Conservation (phyloP, 2,329 filamentous ascomycete genomes). For the Penicillium vulpinum region DNA sequence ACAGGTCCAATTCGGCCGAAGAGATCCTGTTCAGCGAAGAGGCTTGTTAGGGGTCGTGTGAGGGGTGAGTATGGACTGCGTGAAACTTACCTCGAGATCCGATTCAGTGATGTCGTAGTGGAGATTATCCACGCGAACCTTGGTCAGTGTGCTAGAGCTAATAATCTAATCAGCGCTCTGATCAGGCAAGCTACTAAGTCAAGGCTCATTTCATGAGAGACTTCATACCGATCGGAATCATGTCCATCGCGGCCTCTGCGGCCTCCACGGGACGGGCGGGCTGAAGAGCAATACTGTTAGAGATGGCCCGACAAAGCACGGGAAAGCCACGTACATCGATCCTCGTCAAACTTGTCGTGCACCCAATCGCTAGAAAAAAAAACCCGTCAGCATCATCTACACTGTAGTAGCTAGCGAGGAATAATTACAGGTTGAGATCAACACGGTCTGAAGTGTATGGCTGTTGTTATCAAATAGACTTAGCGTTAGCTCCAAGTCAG, state of each 20-base stretch:
- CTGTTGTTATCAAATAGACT: constrained; percentile 42
- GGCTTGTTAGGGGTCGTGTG: neutral
- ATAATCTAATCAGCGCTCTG: constrained; percentile 33
- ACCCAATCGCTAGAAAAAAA: constrained; percentile 76
- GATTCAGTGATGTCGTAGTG: constrained; percentile 88
- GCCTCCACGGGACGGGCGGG: constrained; percentile 46
- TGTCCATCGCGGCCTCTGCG: constrained; percentile 41
- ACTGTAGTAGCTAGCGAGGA: neutral
- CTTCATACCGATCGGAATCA: constrained; percentile 39
- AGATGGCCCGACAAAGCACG: constrained; percentile 11
- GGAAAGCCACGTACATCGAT: constrained; percentile 51
- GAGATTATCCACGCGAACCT: constrained; percentile 82
- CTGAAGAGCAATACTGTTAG: constrained; percentile 29
- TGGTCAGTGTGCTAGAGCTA: constrained; percentile 60
- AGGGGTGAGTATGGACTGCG: neutral
- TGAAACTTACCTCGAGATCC: constrained; percentile 68
- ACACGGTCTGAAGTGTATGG: constrained; percentile 47
- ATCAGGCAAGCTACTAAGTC: neutral
- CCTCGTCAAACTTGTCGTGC: constrained; percentile 83
- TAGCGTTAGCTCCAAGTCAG: constrained; percentile 49
- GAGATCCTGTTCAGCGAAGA: constrained; percentile 61
- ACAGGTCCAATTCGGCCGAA: constrained; percentile 77
- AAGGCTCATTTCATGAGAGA: neutral
- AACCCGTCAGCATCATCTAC: constrained; percentile 8
- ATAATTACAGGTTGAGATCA: constrained; percentile 48